These are phyloP conservation scores for Garcia nutans DNA, from an alignment of 345 rosid genomes.

Conservation along the genomic window DNA sequence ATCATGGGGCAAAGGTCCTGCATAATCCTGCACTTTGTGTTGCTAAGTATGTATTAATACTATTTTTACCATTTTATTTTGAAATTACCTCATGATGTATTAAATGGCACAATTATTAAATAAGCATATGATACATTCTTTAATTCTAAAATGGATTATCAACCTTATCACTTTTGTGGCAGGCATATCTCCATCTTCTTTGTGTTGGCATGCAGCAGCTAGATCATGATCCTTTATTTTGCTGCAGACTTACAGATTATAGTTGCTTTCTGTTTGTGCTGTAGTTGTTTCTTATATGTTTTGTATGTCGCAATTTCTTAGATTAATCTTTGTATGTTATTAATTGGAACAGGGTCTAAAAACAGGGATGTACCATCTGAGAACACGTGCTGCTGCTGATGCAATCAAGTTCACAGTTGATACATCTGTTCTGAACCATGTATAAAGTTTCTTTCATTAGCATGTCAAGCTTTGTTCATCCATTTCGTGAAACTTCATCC, in stretches of 20 bases:
- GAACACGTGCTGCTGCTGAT: slow-evolving; percentile 95
- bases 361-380: slow-evolving; percentile 87
- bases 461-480: neutral
- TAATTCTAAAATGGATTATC: neutral
- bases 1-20: neutral
- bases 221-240: neutral
- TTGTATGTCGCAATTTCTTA: neutral
- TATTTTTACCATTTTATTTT: neutral
- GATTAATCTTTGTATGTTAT: neutral
- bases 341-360: slow-evolving; percentile 58
- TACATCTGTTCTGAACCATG: slow-evolving; percentile 44
- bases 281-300: neutral
- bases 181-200: neutral
- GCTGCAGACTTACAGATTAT: neutral
- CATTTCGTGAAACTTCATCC: neutral
- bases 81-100: neutral
- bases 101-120: neutral
- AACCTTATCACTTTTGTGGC: neutral
- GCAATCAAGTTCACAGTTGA: slow-evolving; percentile 94
- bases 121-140: neutral
- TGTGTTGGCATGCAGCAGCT: neutral
- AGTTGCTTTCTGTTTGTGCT: neutral
- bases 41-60: neutral
- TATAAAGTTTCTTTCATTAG: neutral
- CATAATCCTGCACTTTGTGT: neutral